Conservation (phyloP, 1,284 basidiomycete genomes). For the Leccinum subfulvum region DNA sequence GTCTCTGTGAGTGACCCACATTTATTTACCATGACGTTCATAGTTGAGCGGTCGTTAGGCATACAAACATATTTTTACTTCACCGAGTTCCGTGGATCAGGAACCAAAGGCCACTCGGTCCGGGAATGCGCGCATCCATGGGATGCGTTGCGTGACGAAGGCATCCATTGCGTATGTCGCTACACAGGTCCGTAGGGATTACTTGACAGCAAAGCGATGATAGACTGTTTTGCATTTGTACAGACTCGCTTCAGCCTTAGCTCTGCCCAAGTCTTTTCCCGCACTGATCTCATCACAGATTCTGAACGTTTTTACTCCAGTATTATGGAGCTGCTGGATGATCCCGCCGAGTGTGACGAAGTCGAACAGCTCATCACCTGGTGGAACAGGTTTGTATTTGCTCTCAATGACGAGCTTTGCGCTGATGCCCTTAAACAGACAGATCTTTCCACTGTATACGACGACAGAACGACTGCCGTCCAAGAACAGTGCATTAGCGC, state of each 20-base stretch:
- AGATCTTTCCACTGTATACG: background rate
- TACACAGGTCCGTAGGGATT: background rate
- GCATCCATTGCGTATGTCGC: background rate
- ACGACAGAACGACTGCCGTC: background rate
- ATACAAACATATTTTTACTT: background rate
- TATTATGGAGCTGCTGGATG: background rate
- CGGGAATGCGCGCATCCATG: background rate
- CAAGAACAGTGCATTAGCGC: background rate
- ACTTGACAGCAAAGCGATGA: background rate
- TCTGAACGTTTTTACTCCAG: background rate
- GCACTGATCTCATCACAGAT: background rate
- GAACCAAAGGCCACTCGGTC: background rate
- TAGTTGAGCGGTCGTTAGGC: background rate
- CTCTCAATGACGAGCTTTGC: background rate
- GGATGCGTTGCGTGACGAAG: background rate
- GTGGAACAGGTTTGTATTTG: background rate
- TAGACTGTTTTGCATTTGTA: background rate
- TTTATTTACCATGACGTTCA: background rate
- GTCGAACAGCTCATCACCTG: background rate
- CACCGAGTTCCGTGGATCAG: background rate
- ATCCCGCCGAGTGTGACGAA: background rate
- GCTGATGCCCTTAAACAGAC: background rate
- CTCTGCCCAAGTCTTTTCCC: constrained; percentile 1
- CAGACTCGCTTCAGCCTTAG: background rate
- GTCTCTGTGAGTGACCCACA: background rate